These are phyloP conservation scores for Rhizopus stolonifer DNA, from an alignment of 371 early-diverging fungal genomes.

Conservation along the genomic window DNA sequence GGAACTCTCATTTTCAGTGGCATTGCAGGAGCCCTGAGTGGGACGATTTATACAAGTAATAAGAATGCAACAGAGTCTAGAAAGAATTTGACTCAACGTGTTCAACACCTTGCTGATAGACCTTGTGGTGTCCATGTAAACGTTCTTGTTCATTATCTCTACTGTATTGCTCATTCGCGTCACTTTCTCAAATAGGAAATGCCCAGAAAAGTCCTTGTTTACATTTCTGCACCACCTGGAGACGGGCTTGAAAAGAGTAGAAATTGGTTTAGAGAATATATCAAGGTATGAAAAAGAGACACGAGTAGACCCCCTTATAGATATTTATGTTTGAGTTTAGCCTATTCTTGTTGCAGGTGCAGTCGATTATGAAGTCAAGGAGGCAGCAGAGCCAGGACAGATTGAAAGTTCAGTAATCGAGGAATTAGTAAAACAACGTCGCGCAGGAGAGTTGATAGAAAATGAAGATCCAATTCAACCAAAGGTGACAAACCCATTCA, in stretches of 20 bases:
- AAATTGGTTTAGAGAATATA: constrained; percentile 63
- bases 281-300: too few relatives aligned
- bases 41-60: constrained; percentile 55
- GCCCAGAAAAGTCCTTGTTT: constrained; percentile 67
- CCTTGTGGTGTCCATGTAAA: constrained; percentile 58
- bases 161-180: too few relatives aligned
- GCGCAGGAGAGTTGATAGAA: constrained; percentile 25
- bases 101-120: constrained; percentile 57
- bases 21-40: constrained; percentile 48
- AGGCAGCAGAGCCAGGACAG: constrained; percentile 53
- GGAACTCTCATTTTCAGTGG: constrained; percentile 60
- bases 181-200: constrained; percentile 50
- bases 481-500: constrained; percentile 15
- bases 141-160: too few relatives aligned
- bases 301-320: too few relatives aligned
- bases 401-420: constrained; percentile 57
- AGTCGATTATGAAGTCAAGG: constrained; percentile 67
- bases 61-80: constrained; percentile 51
- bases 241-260: constrained; percentile 70
- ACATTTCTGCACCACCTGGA: constrained; percentile 65
- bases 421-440: constrained; percentile 52
- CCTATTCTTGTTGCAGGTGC: constrained; percentile 72
- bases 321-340: too few relatives aligned
- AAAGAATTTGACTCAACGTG: constrained; percentile 46
- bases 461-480: too few relatives aligned